A percentile compares a stretch with the other conserved stretches of the same genome.
Evolutionary conservation across 306 rosid species (phyloP).

Genomic region (Gastrolobium villosum): DNA sequence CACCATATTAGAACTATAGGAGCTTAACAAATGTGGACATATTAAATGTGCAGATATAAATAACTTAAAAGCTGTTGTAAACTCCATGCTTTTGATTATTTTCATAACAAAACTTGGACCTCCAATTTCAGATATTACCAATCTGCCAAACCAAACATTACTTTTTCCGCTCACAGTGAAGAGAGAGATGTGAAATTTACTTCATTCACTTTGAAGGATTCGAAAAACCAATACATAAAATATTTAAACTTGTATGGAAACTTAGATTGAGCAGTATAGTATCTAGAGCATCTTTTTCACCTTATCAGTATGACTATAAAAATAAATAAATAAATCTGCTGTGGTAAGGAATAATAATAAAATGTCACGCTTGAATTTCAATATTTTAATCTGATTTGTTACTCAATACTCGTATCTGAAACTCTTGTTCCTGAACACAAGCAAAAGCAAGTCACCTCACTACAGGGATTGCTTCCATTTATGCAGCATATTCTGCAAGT

Average conservation of each 20-base stretch:
- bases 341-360: not conserved
- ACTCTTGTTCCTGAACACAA: constrained; percentile 28
- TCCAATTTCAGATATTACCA: constrained; percentile 38
- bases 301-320: not conserved
- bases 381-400: constrained; percentile 10
- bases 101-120: constrained; percentile 7
- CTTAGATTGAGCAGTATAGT: constrained; percentile 10
- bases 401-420: constrained; percentile 14
- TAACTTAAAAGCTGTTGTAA: constrained; percentile 15
- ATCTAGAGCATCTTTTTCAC: not conserved
- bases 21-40: not conserved
- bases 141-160: constrained; percentile 9
- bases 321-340: constrained; percentile 37
- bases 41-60: not conserved
- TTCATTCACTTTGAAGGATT: not conserved
- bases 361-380: not conserved
- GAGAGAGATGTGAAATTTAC: not conserved
- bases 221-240: not conserved
- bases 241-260: not conserved
- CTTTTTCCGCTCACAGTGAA: not conserved
- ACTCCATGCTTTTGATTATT: constrained; percentile 18
- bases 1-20: not conserved
- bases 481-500: not conserved
- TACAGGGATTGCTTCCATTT: constrained; percentile 16
- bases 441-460: constrained; percentile 29